Evolutionary conservation across 108 stramenopile genomes (phyloP).

Genomic region (Skeletonema marinoi): DNA sequence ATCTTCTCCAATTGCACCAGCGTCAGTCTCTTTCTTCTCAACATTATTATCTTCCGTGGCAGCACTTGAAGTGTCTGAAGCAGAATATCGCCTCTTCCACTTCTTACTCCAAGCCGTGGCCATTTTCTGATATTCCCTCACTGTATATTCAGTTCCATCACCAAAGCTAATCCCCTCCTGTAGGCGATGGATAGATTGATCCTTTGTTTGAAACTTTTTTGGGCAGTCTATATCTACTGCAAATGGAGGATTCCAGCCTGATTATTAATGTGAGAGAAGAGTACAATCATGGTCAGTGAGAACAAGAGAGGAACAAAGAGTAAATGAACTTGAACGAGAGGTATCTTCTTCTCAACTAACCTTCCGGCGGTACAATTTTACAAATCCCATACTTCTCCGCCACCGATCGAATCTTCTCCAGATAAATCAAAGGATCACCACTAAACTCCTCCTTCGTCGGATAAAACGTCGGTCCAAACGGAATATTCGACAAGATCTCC

Average conservation of each 20-base stretch:
- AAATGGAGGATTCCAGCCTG: slow-evolving; percentile 52
- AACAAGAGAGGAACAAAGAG: slow-evolving; percentile 8
- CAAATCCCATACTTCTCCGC: slow-evolving; percentile 94
- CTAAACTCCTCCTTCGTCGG: slow-evolving; percentile 87
- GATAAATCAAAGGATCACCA: slow-evolving; percentile 84
- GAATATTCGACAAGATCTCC: slow-evolving; percentile 50
- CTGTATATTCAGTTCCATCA: slow-evolving; percentile 89
- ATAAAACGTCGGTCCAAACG: slow-evolving; percentile 77
- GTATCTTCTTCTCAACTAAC: slow-evolving; percentile 59
- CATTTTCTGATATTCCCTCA: slow-evolving; percentile 70
- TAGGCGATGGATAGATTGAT: slow-evolving; percentile 79
- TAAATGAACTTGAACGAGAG: slow-evolving; percentile 10
- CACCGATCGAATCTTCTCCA: slow-evolving; percentile 82
- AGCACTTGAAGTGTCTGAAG: slow-evolving; percentile 42
- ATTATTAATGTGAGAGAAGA: not conserved
- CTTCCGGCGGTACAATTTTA: slow-evolving; percentile 96
- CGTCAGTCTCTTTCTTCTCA: not conserved
- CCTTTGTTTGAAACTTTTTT: slow-evolving; percentile 82
- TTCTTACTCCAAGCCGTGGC: slow-evolving; percentile 66
- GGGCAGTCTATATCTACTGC: slow-evolving; percentile 63
- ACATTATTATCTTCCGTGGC: slow-evolving; percentile 13
- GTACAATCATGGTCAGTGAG: not conserved
- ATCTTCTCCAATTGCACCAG: not conserved
- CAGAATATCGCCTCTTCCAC: slow-evolving; percentile 68
- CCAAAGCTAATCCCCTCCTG: slow-evolving; percentile 93